Base-by-base conservation (phyloP, 768 basidiomycete species). In the Tricholoma saponaceum region DNA sequence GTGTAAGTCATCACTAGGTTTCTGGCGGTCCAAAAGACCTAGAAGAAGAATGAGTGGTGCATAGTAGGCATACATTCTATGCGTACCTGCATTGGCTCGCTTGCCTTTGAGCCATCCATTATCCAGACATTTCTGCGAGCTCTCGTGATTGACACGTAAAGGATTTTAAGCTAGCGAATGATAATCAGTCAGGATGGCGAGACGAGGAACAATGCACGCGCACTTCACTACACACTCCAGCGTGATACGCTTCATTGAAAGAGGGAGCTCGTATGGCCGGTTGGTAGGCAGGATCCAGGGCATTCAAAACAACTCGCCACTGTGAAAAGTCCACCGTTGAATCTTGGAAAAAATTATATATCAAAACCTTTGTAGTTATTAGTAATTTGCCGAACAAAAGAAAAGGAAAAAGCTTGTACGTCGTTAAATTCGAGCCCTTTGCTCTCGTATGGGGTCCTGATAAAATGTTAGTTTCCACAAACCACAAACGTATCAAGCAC, bases 261-360 rank as follows among this genome's bases (percentile, higher is more conserved):
- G 66, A 65, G 0, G 85, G 84, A 14, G 75, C 76, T 2, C 64
- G 57, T 5, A 68, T 33, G 32, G 46, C 12, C 46, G 33, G 50
- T 25, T 55, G 53, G 20, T 58, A 52, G 14, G 30, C 30, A 4
- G 68, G 65, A 25, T 73, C 67, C 0, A 77, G 50, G 0, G 67
- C 73, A 49, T 82, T 25, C 22, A 46, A 46, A 46, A 46, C 20
- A 1, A 86, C 73, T 7, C 84, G 74, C 88, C 88, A 90, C 47
- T 84, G 83, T 0, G 79, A 68, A 1, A 66, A 54, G 37, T 78
- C 77, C 1, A 80, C 67, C 0, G 65, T 60, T 0, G 89, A 90
- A 60, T 87, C 85, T 23, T 81, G 77, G 62, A 90, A 91, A 68
- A 89, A 90, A 59, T 90, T 83, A 63, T 85, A 90, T 8, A 90